Percentiles rank a stretch among this genome's conserved stretches.
These are phyloP conservation scores for Medicago truncatula DNA, from an alignment of 306 rosid genomes.

Conservation along the genomic window MtrunA17r5.0-ANR NC_053045.1:41894001-41894500, in stretches of 20 bases:
- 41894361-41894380: not conserved
- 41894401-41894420: not conserved
- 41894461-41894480: constrained; percentile 8
- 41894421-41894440: not conserved
- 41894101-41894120: constrained; percentile 63
- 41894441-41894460: constrained; percentile 32
- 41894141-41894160: constrained; percentile 32
- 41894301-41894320: not conserved
- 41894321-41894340: not conserved
- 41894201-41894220: constrained; percentile 31
- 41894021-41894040: not conserved
- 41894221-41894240: constrained; percentile 39
- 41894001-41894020: constrained; percentile 56
- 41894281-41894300: no score
- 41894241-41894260: constrained; percentile 43
- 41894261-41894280: constrained; percentile 14
- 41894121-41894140: constrained; percentile 34
- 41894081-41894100: constrained; percentile 50
- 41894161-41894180: constrained; percentile 35
- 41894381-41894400: not conserved
- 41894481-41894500: not conserved
- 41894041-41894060: constrained; percentile 34
- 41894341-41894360: not conserved
- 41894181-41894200: constrained; percentile 73
- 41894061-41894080: constrained; percentile 30